phyloP scores from a whole-genome alignment of 805 yeast genomes.

The Candida anglica region DNA sequence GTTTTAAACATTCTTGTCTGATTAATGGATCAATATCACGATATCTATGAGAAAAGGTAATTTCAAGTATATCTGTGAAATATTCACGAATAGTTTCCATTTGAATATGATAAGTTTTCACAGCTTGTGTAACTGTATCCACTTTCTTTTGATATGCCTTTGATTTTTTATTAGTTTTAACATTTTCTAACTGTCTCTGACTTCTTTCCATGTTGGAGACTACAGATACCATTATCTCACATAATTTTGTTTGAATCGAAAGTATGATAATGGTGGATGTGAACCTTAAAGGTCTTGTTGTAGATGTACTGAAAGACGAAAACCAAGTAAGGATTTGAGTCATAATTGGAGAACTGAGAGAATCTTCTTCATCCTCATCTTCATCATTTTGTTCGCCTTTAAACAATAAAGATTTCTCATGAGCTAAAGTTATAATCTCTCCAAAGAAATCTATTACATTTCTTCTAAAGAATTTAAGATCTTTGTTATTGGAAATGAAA shows the following conservation, averaged over 20 bases:
- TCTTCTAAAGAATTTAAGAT: constrained; percentile 46
- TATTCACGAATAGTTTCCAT: constrained; percentile 51
- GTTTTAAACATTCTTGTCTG: constrained; percentile 62
- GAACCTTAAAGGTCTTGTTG: constrained; percentile 66
- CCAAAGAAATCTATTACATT: constrained; percentile 56
- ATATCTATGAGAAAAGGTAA: constrained; percentile 71
- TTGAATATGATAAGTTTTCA: constrained; percentile 33
- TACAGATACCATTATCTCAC: constrained; percentile 42
- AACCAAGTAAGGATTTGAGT: constrained; percentile 71
- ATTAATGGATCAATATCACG: constrained; percentile 74
- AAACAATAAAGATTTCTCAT: constrained; percentile 61
- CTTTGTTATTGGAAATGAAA: constrained; percentile 46
- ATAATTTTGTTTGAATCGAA: constrained; percentile 56
- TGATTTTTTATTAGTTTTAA: constrained; percentile 14
- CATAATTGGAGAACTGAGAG: constrained; percentile 40
- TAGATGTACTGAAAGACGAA: constrained; percentile 64
- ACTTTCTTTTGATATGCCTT: constrained; percentile 37
- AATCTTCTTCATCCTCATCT: constrained; percentile 8
- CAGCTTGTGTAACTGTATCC: constrained; percentile 42
- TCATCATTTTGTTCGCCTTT: constrained; percentile 14
- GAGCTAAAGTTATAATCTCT: constrained; percentile 46
- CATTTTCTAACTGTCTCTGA: constrained; percentile 39
- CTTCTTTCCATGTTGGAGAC: constrained; percentile 35
- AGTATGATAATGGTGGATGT: constrained; percentile 60
- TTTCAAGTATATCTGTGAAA: constrained; percentile 60